Evolutionary conservation across 306 rosid genomes (phyloP), one percentile per base, ranked within the genome.

Genomic region (Benincasa hispida): DNA sequence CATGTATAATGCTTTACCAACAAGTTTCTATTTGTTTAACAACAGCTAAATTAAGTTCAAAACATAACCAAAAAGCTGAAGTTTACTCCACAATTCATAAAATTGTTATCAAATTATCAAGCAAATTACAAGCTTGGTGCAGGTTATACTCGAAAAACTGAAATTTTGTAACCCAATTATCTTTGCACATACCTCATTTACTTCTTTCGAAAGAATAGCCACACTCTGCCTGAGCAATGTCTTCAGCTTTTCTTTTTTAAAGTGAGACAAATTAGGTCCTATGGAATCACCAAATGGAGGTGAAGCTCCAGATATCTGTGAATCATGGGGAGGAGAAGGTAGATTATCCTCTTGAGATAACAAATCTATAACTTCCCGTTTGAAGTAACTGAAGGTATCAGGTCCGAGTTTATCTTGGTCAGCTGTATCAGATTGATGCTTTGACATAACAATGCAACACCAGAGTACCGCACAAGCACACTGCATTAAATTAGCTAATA

Each of bases 381-480:
- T 42, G 79, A 87, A 90, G 87, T 86, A 93, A 76, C 94, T 89
- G 77, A 93, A 93, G 84, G 81, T 87, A 87, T 93, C 97, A 50
- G 97, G 97, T 79, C 90, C 94, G 25, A 80, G 70, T 81, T 83
- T 83, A 69, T 62, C 58, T 62, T 25, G 68, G 77, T 81, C 86
- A 56, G 76, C 80, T 58, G 83, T 79, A 77, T 67, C 81, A 68
- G 37, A 77, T 25, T 73, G 58, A 76, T 79, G 84, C 78, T 84
- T 78, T 72, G 98, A 86, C 97, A 93, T 93, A 82, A 81, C 87
- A 83, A 72, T 76, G 69, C 78, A 86, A 65, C 74, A 75, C 75
- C 72, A 78, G 74, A 84, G 80, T 48, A 58, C 77, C 77, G 75
- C 81, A 87, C 11, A 80, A 30, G 78, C 30, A 57, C 83, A 58